Conservation (phyloP, 2,329 filamentous ascomycete genomes). For the Stylonectria norvegica region DNA sequence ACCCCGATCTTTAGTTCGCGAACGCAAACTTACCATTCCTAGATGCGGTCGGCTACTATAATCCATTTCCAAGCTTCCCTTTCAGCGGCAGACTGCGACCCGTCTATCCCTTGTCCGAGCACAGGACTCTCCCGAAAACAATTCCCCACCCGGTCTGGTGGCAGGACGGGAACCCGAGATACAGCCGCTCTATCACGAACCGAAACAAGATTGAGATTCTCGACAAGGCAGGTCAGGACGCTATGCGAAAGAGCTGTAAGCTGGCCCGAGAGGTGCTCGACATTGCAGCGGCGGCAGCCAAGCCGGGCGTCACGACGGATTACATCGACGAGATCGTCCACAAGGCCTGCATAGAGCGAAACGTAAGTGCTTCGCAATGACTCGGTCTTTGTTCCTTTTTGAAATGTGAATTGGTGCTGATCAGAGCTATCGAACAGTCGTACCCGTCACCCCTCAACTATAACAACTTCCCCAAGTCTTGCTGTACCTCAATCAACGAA, state of each 20-base stretch:
- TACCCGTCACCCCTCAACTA: conserved; percentile 96
- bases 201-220: conserved; percentile 81
- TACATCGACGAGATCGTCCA: conserved; percentile 93
- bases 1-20: conserved; percentile 71
- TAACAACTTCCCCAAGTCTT: conserved; percentile 93
- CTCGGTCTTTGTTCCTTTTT: neutral
- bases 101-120: conserved; percentile 77
- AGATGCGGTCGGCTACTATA: conserved; percentile 85
- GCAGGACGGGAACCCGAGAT: conserved; percentile 70
- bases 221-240: conserved; percentile 75
- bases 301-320: conserved; percentile 93
- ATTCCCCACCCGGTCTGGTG: conserved; percentile 88
- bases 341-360: conserved; percentile 87
- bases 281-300: conserved; percentile 76
- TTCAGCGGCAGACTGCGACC: conserved; percentile 81
- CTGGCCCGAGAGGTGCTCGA: conserved; percentile 89
- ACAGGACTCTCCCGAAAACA: conserved; percentile 69
- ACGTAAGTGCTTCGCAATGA: conserved; percentile 56
- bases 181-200: conserved; percentile 58
- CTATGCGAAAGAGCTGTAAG: conserved; percentile 88
- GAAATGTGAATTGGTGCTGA: conserved; percentile 2
- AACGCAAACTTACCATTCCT: conserved; percentile 86
- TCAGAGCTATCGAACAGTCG: no score
- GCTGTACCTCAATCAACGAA: conserved; percentile 95
- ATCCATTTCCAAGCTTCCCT: conserved; percentile 84